A percentile compares a stretch with the other conserved stretches of the same genome.
These are phyloP conservation scores for Ceratocystis albifundus DNA, from an alignment of 2,329 filamentous ascomycete species.

Conservation along the genomic window DNA sequence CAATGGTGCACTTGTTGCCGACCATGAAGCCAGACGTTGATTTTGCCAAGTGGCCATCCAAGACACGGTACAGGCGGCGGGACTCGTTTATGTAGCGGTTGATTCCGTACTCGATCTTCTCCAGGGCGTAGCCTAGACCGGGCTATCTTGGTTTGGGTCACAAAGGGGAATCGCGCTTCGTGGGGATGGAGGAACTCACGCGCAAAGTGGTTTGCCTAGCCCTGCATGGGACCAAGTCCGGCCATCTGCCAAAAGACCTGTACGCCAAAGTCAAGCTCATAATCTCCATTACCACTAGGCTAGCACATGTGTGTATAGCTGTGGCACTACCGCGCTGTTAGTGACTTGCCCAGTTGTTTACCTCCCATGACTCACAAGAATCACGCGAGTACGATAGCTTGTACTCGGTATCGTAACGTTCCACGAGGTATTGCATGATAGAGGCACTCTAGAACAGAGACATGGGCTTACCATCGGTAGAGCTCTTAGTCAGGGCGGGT, in stretches of 20 bases:
- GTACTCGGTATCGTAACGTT: constrained; percentile 68
- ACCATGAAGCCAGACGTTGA: constrained; percentile 48
- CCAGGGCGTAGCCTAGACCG: constrained; percentile 56
- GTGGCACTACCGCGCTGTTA: background rate
- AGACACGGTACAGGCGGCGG: constrained; percentile 64
- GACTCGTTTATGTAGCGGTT: constrained; percentile 76
- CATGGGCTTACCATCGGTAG: constrained; percentile 60
- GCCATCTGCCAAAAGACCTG: constrained; percentile 64
- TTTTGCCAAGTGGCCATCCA: constrained; percentile 58
- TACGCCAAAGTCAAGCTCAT: background rate
- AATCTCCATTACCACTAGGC: too few relatives aligned
- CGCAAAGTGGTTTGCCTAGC: constrained; percentile 71
- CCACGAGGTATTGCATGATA: constrained; percentile 74
- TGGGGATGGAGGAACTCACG: constrained; percentile 34
- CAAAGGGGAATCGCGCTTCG: too few relatives aligned
- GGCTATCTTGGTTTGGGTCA: background rate
- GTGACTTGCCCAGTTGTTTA: constrained; percentile 58
- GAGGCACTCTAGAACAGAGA: constrained; percentile 71
- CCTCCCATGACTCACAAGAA: constrained; percentile 64
- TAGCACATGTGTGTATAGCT: too few relatives aligned
- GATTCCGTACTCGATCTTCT: constrained; percentile 71
- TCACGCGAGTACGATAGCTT: constrained; percentile 70
- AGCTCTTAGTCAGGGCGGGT: constrained; percentile 71
- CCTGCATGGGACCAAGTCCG: constrained; percentile 72
- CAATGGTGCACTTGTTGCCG: constrained; percentile 59